phyloP scores from a whole-genome alignment of 768 basidiomycete genomes.

The Pleurotus ostreatus region DNA sequence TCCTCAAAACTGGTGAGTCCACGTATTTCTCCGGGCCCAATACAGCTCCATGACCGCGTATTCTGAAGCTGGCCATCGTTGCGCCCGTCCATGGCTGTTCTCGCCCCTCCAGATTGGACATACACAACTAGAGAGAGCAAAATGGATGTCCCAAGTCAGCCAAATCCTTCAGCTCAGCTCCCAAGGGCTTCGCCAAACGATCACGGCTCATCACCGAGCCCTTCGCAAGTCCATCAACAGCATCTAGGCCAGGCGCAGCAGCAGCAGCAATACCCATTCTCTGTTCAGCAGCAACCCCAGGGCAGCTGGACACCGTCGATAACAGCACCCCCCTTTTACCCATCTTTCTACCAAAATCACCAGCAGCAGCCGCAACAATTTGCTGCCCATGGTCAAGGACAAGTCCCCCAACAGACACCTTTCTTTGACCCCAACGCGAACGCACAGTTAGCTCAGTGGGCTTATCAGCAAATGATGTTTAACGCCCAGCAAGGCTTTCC shows the following conservation, averaged over 20 bases:
- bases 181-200: slow-evolving; percentile 65
- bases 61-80: slow-evolving; percentile 9
- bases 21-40: slow-evolving; percentile 8
- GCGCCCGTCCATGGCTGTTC: slow-evolving; percentile 66
- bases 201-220: slow-evolving; percentile 25
- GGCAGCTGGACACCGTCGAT: slow-evolving; percentile 68
- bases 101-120: slow-evolving; percentile 75
- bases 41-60: slow-evolving; percentile 8
- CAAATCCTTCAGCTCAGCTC: slow-evolving; percentile 39
- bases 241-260: slow-evolving; percentile 27
- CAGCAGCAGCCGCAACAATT: slow-evolving; percentile 58
- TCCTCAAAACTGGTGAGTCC: slow-evolving; percentile 6
- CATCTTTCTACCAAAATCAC: slow-evolving; percentile 71
- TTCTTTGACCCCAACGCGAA: slow-evolving; percentile 68
- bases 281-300: slow-evolving; percentile 68
- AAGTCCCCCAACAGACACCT: slow-evolving; percentile 46
- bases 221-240: slow-evolving; percentile 17
- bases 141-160: slow-evolving; percentile 48
- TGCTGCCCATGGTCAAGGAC: slow-evolving; percentile 23
- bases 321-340: slow-evolving; percentile 69
- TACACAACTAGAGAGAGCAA: slow-evolving; percentile 55
- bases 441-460: slow-evolving; percentile 81
- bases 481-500: slow-evolving; percentile 55
- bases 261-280: slow-evolving; percentile 56
- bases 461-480: slow-evolving; percentile 90